Evolutionary conservation across 495 filamentous ascomycete species (phyloP), one percentile per base, ranked within the genome.

Genomic region (Podospora didyma): DNA sequence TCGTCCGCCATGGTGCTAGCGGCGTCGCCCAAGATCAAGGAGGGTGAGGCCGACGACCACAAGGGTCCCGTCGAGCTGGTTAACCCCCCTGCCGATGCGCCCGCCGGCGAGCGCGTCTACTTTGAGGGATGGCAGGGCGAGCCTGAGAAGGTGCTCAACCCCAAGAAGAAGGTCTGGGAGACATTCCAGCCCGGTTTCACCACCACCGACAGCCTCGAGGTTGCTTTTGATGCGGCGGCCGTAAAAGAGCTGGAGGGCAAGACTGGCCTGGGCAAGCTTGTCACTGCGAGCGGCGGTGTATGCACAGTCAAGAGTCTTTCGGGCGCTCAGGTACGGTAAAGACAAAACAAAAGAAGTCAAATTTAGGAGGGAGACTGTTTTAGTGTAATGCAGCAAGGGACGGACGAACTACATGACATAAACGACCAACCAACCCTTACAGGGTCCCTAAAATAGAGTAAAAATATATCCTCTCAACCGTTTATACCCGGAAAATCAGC

Each of bases 121-220:
- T 97, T 98, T 70, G 90, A 98, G 64, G 94, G 95, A 49, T 98
- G 90, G 87, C 78, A 84, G 62, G 92, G 90, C 35, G 87, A 96
- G 81, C 94, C 95, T 10, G 92, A 97, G 78, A 86, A 86, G 59
- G 79, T 89, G 51, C 81, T 98, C 61, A 97, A 97, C 78, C 94
- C 95, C 42, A 98, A 97, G 87, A 97, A 97, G 84, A 97, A 96
- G 84, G 73, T 97, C 53, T 97, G 92, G 90, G 94, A 98, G 81
- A 90, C 79, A 11, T 87, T 95, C 75, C 92, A 96, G 77, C 89
- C 90, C 5, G 94, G 93, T 0, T 97, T 97, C 73, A 90, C 86
- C 20, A 98, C 93, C 14, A 96, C 87, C 16, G 82, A 83, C 3
- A 72, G 71, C 35, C 74, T 89, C 50, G 90, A 90, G 75, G 95